Base-by-base conservation (phyloP, 441 rosid species). In the Erysimum cheiri region DNA sequence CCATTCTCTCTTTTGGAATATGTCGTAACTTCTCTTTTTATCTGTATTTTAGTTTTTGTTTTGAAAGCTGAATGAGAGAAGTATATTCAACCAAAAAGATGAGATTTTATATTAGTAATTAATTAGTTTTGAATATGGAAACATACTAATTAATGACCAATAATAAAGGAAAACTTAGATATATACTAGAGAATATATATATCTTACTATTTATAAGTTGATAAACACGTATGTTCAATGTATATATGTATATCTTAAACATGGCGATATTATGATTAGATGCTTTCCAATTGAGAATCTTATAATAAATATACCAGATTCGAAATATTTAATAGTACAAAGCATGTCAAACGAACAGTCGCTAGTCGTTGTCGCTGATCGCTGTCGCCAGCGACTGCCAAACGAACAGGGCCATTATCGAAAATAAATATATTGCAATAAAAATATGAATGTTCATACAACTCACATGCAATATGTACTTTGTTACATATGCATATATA, bases 401-500 rank as follows among this genome's bases (percentile, higher is more conserved):
- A n/a, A n/a, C n/a, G n/a, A n/a, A n/a, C n/a, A n/a, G n/a, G n/a
- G n/a, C n/a, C n/a, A n/a, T 52, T 3, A 13, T 52, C 35, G 2
- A 52, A 26, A 52, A 26, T 12, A 26, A 6, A 52, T 14, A 47
- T 29, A 47, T 24, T 35, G 14, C 58, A 12, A 29, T 28, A 28
- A 65, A 39, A 52, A 1, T 14, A 69, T 5, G 41, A 40, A 36
- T 24, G 10, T 0, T 2, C 40, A 53, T 53, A 70, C 29, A 52
- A 52, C 31, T 53, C 62, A 62, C 53, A n/a, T 41, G 50, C 31
- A 44, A 35, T 49, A 63, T 63, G 11, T 63, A 64, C 26, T 55
- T 63, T 12, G 9, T 36, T 31, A 63, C 70, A 54, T 33, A 64
- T 35, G 33, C 41, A n/a, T n/a, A n/a, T n/a, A 13, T 26, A 46